phyloP scores from a whole-genome alignment of 1,284 basidiomycete species.

The Exsudoporus floridanus region DNA sequence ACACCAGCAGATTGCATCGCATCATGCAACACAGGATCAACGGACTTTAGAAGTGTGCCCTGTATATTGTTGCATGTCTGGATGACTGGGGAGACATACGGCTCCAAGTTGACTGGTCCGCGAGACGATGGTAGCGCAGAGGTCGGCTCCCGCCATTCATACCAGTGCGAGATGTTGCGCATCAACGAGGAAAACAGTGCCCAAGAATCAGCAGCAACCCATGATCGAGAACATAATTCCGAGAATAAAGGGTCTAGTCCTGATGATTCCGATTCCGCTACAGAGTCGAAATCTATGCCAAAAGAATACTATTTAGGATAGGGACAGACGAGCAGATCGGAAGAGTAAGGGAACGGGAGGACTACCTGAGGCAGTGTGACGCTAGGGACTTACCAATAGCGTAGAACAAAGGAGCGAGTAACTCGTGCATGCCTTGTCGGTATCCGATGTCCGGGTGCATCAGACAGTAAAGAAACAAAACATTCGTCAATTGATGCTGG shows the following conservation, averaged over 20 bases:
- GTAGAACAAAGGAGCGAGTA: slow-evolving; percentile 82
- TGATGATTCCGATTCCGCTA: slow-evolving; percentile 39
- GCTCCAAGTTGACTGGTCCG: slow-evolving; percentile 50
- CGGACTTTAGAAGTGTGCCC: slow-evolving; percentile 64
- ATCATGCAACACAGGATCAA: slow-evolving; percentile 81
- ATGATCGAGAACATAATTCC: slow-evolving; percentile 65
- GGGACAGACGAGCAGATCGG: slow-evolving; percentile 16
- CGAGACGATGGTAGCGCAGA: slow-evolving; percentile 42
- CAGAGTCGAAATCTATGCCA: slow-evolving; percentile 69
- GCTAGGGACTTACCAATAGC: slow-evolving; percentile 47
- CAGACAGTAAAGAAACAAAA: slow-evolving; percentile 80
- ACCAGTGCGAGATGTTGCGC: slow-evolving; percentile 76
- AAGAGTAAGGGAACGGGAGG: slow-evolving; percentile 8
- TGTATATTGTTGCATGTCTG: slow-evolving; percentile 79
- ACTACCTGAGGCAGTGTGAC: slow-evolving; percentile 3
- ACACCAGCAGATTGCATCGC: slow-evolving; percentile 76
- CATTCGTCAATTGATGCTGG: slow-evolving; percentile 78
- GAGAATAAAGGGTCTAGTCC: slow-evolving; percentile 40
- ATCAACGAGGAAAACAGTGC: slow-evolving; percentile 77
- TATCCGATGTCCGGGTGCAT: slow-evolving; percentile 83
- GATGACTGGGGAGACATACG: slow-evolving; percentile 81
- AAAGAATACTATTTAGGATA: slow-evolving; percentile 33
- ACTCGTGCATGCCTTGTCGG: slow-evolving; percentile 94
- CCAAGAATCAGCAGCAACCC: slow-evolving; percentile 85
- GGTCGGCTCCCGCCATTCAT: slow-evolving; percentile 78